Conservation (phyloP, 495 filamentous ascomycete species). For the Daldinia childiae region DNA sequence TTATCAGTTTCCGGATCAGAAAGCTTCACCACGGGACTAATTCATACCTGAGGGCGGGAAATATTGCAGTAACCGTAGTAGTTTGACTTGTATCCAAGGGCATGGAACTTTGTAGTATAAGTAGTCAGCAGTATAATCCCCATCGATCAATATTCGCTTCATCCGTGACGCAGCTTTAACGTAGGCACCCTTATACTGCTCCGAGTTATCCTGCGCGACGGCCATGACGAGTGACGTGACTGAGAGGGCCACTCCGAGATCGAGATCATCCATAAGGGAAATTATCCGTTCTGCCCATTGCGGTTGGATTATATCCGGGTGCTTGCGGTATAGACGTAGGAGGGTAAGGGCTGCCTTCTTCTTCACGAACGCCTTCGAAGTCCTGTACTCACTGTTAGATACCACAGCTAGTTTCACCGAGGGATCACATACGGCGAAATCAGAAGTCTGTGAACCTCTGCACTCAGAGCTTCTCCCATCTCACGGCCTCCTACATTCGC, state of each 20-base stretch:
- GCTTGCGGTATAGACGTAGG: slow-evolving; percentile 94
- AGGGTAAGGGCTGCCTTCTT: slow-evolving; percentile 98
- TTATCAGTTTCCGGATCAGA: slow-evolving; percentile 33
- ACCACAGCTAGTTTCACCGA: neutral
- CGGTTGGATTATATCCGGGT: slow-evolving; percentile 88
- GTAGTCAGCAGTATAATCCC: slow-evolving; percentile 87
- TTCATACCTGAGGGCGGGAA: slow-evolving; percentile 89
- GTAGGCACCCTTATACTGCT: slow-evolving; percentile 93
- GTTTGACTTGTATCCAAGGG: slow-evolving; percentile 98
- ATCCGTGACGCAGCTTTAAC: slow-evolving; percentile 89
- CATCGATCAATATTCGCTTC: slow-evolving; percentile 89
- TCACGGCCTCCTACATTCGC: slow-evolving; percentile 96
- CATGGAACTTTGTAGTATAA: slow-evolving; percentile 99
- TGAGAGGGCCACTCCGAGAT: slow-evolving; percentile 93
- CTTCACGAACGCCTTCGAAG: slow-evolving; percentile 97
- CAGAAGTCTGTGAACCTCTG: slow-evolving; percentile 91
- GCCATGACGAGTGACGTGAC: slow-evolving; percentile 98
- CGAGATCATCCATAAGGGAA: slow-evolving; percentile 95
- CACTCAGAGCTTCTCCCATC: slow-evolving; percentile 94
- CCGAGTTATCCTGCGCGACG: slow-evolving; percentile 88
- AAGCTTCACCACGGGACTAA: neutral
- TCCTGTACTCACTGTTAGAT: slow-evolving; percentile 61
- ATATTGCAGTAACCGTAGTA: slow-evolving; percentile 90
- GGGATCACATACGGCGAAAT: slow-evolving; percentile 84
- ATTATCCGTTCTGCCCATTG: slow-evolving; percentile 99